Base-by-base conservation (phyloP, 1,284 basidiomycete genomes). In the Austroboletus niveus region DNA sequence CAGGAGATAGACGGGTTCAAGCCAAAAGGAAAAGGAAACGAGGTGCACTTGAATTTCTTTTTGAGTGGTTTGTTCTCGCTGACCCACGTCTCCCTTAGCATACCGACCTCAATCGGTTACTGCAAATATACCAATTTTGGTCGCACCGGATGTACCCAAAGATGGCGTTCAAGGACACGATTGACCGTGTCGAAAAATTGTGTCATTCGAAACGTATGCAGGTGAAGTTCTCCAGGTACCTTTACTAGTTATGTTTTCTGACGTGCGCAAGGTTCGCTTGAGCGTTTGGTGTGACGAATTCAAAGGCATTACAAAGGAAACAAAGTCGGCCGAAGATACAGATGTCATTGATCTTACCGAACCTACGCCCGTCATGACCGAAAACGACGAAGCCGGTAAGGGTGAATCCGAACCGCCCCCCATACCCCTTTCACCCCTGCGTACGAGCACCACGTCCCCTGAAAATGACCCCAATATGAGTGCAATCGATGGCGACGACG, bases 121-220 rank as follows among this genome's bases (percentile, higher is more conserved):
- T 97, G 49, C 82, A 86, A 57, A 73, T 89, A 48, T 97, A 97
- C 65, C 92, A 93, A 60, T 87, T 94, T 61, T 98, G 94, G 94
- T 80, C 92, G 2, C 94, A 97, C 69, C 80, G 80, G 58, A 79
- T 98, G 79, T 94, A 88, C 64, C 94, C 94, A 3, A 92, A 89
- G 64, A 87, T 81, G 8, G 84, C 87, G 47, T 95, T 97, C 68
- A 76, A 76, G 43, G 92, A 95, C 66, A 95, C 92, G 0, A 81
- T 94, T 8, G 72, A 81, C 32, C 78, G 86, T 4, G 81, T 96
- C 6, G 94, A 97, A 73, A 90, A 86, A 59, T 69, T 96, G 3
- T 95, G 92, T 64, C 88, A 89, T 58, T 85, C 87, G 2, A 82
- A 83, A 46, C 79, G 88, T 12, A 90, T 96, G 85, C 79, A 87